Base-by-base conservation (phyloP, 2,329 filamentous ascomycete genomes). In the Aureobasidium pullulans region DNA sequence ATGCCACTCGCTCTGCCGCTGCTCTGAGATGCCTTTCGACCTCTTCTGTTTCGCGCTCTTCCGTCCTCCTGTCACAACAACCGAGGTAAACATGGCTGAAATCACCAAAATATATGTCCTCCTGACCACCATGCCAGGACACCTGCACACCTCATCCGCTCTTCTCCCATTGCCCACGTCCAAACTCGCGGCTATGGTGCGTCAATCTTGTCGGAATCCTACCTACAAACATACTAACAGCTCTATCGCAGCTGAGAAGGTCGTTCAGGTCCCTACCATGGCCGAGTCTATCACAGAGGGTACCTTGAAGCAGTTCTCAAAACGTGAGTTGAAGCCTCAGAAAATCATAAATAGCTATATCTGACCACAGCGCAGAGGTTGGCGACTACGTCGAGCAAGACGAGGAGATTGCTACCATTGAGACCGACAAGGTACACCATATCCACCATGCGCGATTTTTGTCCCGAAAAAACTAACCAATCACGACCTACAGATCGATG, bases 261-360 rank as follows among this genome's bases (percentile, higher is more conserved):
- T 93, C 64, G 85, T 99, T 74, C 93, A 97, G 78, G 94, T 97
- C 66, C 94, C 94, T 36, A 84, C 94, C 72, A 97, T 99, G 94
- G 94, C 94, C 64, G 94, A 99, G 76, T 97, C 94, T 52, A 97
- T 99, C 74, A 95, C 90, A 46, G 94, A 99, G 76, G 94, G 94
- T 62, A 99, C 94, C 23, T 75, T 99, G 70, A 96, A 96, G 78
- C 91, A 96, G 72, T 97, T 92, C 80, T 88, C 84, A 69, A 97
- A 97, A 79, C 80, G 81, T 83, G 73, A 66, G 78, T 43, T 23
- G 7, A 6, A 6, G 15, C 10, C 13, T 11, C 36, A 11, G 34
- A 8, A 39, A 10, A 15, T 4, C 32, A 37, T 34, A 23, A 53
- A 32, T 11, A 16, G 48, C 43, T 47, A 32, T 8, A 44, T 50